Base-by-base conservation (phyloP, 805 yeast genomes). In the Candida quercuum region DNA sequence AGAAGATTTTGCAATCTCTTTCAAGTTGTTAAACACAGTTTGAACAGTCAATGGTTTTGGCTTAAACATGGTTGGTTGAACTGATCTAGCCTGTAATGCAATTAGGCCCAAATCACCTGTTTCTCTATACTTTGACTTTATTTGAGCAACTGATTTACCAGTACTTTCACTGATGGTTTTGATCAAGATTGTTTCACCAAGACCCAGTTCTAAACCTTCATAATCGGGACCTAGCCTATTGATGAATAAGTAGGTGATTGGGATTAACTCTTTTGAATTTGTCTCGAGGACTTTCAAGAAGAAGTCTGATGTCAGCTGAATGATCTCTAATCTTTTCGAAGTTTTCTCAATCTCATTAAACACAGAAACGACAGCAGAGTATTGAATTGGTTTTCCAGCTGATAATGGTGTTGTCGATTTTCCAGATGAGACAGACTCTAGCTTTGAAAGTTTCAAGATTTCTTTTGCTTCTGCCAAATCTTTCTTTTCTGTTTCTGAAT, bases 151-250 rank as follows among this genome's bases (percentile, higher is more conserved):
- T 0, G 89, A 72, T 38, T 95, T 70, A 1, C 99, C 99, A 14
- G 95, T 89, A 35, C 95, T 77, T 53, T 86, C 95, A 25, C 88
- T 78, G 28, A 93, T 76, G 0, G 98, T 93, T 53, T 89, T 93
- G 52, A 89, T 78, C 20, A 93, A 64, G 10, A 93, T 57, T 3
- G 94, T 79, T 59, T 93, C 99, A 14, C 99, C 99, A 3, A 93
- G 69, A 0, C 99, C 99, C 19, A 93, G 67, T 54, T 93, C 99
- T 40, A 91, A 64, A 22, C 94, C 97, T 55, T 87, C 96, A 55
- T 93, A 93, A 57, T 93, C 99, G 0, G 99, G 99, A 0, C 97
- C 96, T 9, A 89, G 64, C 43, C 91, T 67, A 57, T 91, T 91
- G 56, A 91, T 88, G 61, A 85, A 84, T 14, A 93, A 69, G 51